Base-by-base conservation (phyloP, 768 basidiomycete species). In the Boletus edulis region DNA sequence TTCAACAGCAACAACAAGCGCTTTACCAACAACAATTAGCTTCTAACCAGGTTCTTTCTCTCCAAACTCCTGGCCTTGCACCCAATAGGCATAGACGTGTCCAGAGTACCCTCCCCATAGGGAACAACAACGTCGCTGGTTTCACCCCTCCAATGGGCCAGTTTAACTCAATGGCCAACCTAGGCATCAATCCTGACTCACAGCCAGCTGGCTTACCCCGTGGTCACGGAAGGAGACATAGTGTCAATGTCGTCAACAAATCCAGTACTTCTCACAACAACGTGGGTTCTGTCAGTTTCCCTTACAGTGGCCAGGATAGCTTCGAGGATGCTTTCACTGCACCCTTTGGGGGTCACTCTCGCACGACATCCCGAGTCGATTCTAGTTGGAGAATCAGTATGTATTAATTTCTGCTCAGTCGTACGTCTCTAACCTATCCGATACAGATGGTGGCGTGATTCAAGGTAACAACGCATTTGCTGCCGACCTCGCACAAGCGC, bases 401-500 rank as follows among this genome's bases (percentile, higher is more conserved):
- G 90, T 83, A 46, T 41, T 11, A 5, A 38, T 34, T 39, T 41
- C 5, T 45, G 10, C 3, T 24, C 12, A 6, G 17, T 29, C 46
- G 46, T 27, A 12, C 44, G 49, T 35, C 7, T 38, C 55, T 64
- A 37, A 68, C 56, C 29, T 42, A 38, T 56, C 10, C 37, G 37
- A 55, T 34, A 46, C 56, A 91, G 89, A 88, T 73, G 90, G 88
- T 43, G 87, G 88, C 47, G 87, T 91, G 41, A 77, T 78, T 13
- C 77, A 89, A 68, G 81, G 81, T 58, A 82, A 79, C 58, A 81
- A 79, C 56, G 80, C 76, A 14, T 86, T 87, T 63, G 80, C 85
- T 29, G 81, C 91, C 14, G 94, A 97, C 69, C 86, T 99, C 24
- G 96, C 94, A 3, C 92, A 96, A 67, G 97, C 97, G 9, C 95